These are phyloP conservation scores for Pisolithus sp. DNA, from an alignment of 768 basidiomycete species.

Conservation along the genomic window DNA sequence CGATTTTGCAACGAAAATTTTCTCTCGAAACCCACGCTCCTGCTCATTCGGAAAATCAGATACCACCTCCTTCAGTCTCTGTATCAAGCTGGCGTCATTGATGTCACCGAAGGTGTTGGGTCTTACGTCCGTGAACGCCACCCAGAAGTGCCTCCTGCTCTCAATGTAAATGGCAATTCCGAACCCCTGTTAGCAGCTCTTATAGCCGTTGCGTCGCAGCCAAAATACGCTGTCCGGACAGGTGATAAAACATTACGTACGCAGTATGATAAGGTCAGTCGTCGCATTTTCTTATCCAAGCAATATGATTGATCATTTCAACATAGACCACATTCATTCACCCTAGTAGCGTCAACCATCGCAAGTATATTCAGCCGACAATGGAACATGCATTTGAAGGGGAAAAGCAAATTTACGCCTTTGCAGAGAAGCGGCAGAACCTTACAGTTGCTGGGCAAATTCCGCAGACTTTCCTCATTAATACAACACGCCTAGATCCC, in stretches of 20 bases:
- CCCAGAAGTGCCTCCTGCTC: conserved; percentile 50
- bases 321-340: conserved; percentile 70
- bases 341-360: conserved; percentile 79
- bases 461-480: conserved; percentile 66
- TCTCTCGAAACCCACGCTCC: conserved; percentile 76
- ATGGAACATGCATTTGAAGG: conserved; percentile 21
- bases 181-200: conserved; percentile 75
- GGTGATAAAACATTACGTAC: conserved; percentile 67
- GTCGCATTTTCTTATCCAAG: neutral
- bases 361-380: conserved; percentile 37
- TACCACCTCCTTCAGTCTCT: conserved; percentile 70
- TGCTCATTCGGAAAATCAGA: conserved; percentile 77
- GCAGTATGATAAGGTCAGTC: conserved; percentile 71
- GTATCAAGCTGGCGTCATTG: conserved; percentile 75
- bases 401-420: conserved; percentile 77
- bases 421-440: conserved; percentile 78
- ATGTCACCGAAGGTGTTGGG: conserved; percentile 66
- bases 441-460: conserved; percentile 40
- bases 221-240: conserved; percentile 81
- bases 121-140: conserved; percentile 30
- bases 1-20: conserved; percentile 82
- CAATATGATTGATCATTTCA: conserved; percentile 5
- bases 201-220: conserved; percentile 80
- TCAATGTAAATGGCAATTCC: conserved; percentile 70
- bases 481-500: conserved; percentile 80